A percentile compares a stretch with the other conserved stretches of the same genome.
phyloP scores from a whole-genome alignment of 495 filamentous ascomycete species.

The Poronia punctata region DNA sequence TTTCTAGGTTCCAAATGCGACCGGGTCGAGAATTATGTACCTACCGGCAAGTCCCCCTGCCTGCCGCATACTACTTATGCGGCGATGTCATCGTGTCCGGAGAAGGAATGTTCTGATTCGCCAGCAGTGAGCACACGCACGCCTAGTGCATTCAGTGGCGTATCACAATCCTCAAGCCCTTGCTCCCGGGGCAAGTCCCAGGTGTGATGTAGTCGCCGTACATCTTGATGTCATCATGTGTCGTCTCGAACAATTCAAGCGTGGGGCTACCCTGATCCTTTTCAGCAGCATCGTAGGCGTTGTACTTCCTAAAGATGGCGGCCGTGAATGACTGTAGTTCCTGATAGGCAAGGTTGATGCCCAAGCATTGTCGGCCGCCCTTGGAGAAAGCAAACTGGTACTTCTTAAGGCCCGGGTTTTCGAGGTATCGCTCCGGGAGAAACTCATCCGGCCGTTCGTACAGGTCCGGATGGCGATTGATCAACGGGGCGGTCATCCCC shows the following conservation, averaged over 20 bases:
- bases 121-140: not conserved
- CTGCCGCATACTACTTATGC: no score
- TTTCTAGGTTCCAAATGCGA: no score
- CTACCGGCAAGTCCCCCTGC: no score
- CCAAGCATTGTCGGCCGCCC: slow-evolving; percentile 11
- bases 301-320: slow-evolving; percentile 15
- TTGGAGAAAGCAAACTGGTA: slow-evolving; percentile 13
- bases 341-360: slow-evolving; percentile 13
- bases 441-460: slow-evolving; percentile 29
- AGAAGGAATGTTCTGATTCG: no score
- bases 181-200: slow-evolving; percentile 12
- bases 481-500: slow-evolving; percentile 27
- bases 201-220: slow-evolving; percentile 15
- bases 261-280: slow-evolving; percentile 10
- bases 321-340: slow-evolving; percentile 10
- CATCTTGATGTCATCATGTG: slow-evolving; percentile 17
- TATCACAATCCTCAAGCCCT: slow-evolving; percentile 16
- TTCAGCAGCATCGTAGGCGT: slow-evolving; percentile 21
- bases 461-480: slow-evolving; percentile 26
- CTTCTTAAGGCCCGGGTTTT: slow-evolving; percentile 25
- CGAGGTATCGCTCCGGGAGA: slow-evolving; percentile 34
- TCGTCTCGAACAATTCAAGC: slow-evolving; percentile 19
- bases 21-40: no score
- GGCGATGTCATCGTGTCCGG: no score
- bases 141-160: slow-evolving; percentile 3